Evolutionary conservation across 2,329 filamentous ascomycete genomes (phyloP).

Genomic region (Sporothrix humicola): DNA sequence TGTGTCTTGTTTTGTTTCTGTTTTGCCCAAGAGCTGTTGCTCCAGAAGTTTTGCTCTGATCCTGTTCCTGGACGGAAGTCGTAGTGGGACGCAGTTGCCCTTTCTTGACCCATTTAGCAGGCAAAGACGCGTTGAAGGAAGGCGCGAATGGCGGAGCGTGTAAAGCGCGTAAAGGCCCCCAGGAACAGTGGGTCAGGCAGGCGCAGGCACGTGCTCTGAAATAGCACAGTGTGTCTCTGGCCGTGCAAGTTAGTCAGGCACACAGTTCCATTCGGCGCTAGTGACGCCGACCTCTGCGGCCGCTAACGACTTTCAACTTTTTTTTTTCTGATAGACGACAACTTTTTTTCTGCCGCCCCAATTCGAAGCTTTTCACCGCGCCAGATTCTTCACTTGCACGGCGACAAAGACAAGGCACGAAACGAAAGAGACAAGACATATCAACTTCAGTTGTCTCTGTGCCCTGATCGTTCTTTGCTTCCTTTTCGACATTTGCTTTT

Average conservation of each 20-base stretch:
- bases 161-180: slow-evolving; percentile 28
- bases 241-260: too few relatives aligned
- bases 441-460: not conserved
- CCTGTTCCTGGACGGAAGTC: not conserved
- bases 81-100: slow-evolving; percentile 31
- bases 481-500: not conserved
- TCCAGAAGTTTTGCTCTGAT: slow-evolving; percentile 15
- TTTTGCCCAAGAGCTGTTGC: not conserved
- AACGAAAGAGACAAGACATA: not conserved
- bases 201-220: slow-evolving; percentile 31
- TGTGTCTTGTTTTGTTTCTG: not conserved
- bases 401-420: slow-evolving; percentile 20
- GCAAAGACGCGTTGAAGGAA: slow-evolving; percentile 30
- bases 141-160: slow-evolving; percentile 34
- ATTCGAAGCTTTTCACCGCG: slow-evolving; percentile 31
- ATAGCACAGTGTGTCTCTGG: not conserved
- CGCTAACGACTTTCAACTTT: slow-evolving; percentile 34
- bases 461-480: not conserved
- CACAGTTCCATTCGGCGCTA: slow-evolving; percentile 26
- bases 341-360: slow-evolving; percentile 39
- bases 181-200: slow-evolving; percentile 25
- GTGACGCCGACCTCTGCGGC: slow-evolving; percentile 27
- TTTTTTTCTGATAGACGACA: slow-evolving; percentile 34
- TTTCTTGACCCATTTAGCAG: slow-evolving; percentile 30
- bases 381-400: slow-evolving; percentile 27